phyloP scores from a whole-genome alignment of 805 yeast species.

The Ogataea nitratoaversa region DNA sequence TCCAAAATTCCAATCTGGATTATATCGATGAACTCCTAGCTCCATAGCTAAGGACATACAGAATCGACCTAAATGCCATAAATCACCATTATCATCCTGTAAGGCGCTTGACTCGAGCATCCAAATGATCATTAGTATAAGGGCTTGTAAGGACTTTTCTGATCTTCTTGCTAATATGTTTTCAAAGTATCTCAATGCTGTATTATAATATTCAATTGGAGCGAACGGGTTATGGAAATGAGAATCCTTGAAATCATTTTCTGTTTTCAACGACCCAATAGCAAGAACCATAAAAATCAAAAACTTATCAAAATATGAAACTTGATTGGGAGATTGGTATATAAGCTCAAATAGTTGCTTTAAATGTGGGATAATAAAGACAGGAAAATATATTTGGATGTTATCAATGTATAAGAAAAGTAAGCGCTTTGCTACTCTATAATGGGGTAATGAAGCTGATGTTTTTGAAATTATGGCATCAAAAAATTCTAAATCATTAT shows the following conservation, averaged over 20 bases:
- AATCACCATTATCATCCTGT: conserved; percentile 23
- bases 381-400: conserved; percentile 19
- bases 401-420: conserved; percentile 16
- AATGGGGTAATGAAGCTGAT: conserved; percentile 21
- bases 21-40: conserved; percentile 23
- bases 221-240: conserved; percentile 15
- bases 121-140: conserved; percentile 21
- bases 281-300: conserved; percentile 21
- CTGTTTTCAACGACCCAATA: conserved; percentile 11
- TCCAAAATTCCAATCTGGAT: conserved; percentile 26
- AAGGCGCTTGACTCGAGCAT: conserved; percentile 18
- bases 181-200: conserved; percentile 22
- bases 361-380: conserved; percentile 13
- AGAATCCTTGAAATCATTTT: conserved; percentile 2
- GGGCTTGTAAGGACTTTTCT: conserved; percentile 20
- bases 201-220: conserved; percentile 21
- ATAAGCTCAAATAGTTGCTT: conserved; percentile 7
- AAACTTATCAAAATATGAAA: conserved; percentile 20
- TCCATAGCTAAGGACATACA: conserved; percentile 27
- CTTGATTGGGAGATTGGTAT: conserved; percentile 10
- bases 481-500: conserved; percentile 12
- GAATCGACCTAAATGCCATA: conserved; percentile 24
- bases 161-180: conserved; percentile 17
- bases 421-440: conserved; percentile 10
- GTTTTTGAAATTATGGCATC: conserved; percentile 16